Base-by-base conservation (phyloP, 2,329 filamentous ascomycete genomes). In the Xylariales sp. region DNA sequence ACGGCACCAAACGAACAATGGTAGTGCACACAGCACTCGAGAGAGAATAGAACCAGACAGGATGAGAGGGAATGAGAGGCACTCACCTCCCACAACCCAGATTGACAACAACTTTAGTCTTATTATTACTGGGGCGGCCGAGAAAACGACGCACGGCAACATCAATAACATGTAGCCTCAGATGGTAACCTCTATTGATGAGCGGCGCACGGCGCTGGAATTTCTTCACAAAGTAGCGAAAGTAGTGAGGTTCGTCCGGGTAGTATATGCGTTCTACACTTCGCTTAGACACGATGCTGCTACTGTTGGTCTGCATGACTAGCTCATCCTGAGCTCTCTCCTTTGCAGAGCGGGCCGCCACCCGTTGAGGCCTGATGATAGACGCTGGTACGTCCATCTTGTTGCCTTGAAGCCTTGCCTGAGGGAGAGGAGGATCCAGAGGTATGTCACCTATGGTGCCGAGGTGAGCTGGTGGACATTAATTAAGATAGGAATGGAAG, bases 181-280 rank as follows among this genome's bases (percentile, higher is more conserved):
- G 82, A 88, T 93, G 93, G 76, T 97, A 97, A 56, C 93, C 93
- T 53, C 94, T 87, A 78, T 97, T 97, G 76, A 97, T 96, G 59
- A 97, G 84, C 0, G 95, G 94, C n/a, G 93, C 90, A 55, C 94
- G 86, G 68, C 93, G 86, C 79, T 93, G 90, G 72, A 92, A 91
- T 78, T 94, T 97, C 72, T 88, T 90, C 41, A 97, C 93, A 79
- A 97, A 97, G 76, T 93, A 91, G 54, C 92, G 90, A 73, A 96
- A 95, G 82, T 93, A 97, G 78, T 97, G 92, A 34, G 91, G 88
- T 75, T 97, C 89, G 69, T 88, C 75, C 16, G 91, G 85, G 76
- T 92, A 91, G 79, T 97, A 97, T 14, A 97, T 83, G 73, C 90
- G 90, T 77, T 97, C 94, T n/a, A 97, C 94, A 74, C 93, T 96